A percentile compares a stretch with the other conserved stretches of the same genome.
These are phyloP conservation scores for Stevia rebaudiana DNA, from an alignment of 140 eudicot species.

Conservation along the genomic window DNA sequence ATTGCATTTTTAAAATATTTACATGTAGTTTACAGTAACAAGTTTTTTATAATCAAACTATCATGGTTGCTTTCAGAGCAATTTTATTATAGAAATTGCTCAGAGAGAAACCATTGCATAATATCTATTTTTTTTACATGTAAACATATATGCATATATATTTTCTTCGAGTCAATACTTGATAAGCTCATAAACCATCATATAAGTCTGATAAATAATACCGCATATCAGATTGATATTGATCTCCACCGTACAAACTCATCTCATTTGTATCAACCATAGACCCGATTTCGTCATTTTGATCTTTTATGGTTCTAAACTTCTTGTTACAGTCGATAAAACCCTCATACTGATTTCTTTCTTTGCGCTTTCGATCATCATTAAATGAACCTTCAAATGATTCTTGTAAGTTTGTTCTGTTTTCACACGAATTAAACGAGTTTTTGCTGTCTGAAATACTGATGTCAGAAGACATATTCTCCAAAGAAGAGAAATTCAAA, in stretches of 20 bases:
- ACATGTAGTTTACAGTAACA: conserved; percentile 4
- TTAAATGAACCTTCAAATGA: neutral
- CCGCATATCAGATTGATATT: conserved; percentile 25
- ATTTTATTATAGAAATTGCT: conserved; percentile 11
- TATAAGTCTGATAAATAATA: neutral
- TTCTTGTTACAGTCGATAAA: conserved; percentile 21
- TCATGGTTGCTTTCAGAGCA: conserved; percentile 34
- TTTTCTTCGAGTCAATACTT: neutral
- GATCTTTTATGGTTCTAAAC: conserved; percentile 19
- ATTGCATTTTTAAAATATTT: neutral
- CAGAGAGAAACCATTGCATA: conserved; percentile 23
- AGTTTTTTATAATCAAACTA: conserved; percentile 9
- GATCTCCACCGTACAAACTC: conserved; percentile 12
- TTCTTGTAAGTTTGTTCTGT: conserved; percentile 8
- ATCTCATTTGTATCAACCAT: conserved; percentile 11
- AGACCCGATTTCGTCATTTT: conserved; percentile 7
- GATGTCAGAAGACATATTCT: conserved; percentile 23
- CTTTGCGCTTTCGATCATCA: conserved; percentile 22
- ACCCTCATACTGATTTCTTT: conserved; percentile 15
- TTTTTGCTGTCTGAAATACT: conserved; percentile 20
- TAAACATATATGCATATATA: neutral
- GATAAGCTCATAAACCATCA: conserved; percentile 25
- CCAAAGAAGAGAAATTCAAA: conserved; percentile 20
- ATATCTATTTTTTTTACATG: neutral
- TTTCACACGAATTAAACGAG: conserved; percentile 12